A percentile compares a stretch with the other conserved stretches of the same genome.
These are phyloP conservation scores for Calonectria hawksworthii DNA, from an alignment of 2,329 filamentous ascomycete species.

Conservation along the genomic window DNA sequence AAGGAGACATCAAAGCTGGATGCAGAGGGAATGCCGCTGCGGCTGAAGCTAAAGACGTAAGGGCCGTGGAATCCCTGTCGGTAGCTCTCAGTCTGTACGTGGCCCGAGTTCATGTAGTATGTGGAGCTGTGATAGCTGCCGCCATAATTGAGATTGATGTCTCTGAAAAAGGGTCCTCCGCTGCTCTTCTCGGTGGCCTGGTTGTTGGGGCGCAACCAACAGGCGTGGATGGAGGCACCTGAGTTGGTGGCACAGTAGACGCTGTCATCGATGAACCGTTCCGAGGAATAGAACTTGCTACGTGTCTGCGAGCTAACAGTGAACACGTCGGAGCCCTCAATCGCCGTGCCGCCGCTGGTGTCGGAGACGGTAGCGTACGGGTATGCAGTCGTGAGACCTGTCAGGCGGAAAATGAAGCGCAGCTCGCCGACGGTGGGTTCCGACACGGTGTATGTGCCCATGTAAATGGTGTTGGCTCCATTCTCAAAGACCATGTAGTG, in stretches of 20 bases:
- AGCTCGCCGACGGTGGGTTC: slow-evolving; percentile 16
- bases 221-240: slow-evolving; percentile 6
- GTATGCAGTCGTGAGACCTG: neutral
- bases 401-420: slow-evolving; percentile 15
- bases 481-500: slow-evolving; percentile 19
- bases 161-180: slow-evolving; percentile 13
- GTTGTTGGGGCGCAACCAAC: slow-evolving; percentile 14
- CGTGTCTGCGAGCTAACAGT: slow-evolving; percentile 10
- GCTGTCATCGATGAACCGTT: slow-evolving; percentile 12
- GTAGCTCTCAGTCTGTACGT: slow-evolving; percentile 9
- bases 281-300: slow-evolving; percentile 19
- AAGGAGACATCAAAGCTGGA: slow-evolving; percentile 11
- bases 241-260: slow-evolving; percentile 14
- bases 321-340: slow-evolving; percentile 11
- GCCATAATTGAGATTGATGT: slow-evolving; percentile 13
- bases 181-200: slow-evolving; percentile 14
- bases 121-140: slow-evolving; percentile 12
- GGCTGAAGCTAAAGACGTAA: slow-evolving; percentile 14
- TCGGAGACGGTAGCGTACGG: slow-evolving; percentile 11
- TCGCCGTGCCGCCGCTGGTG: slow-evolving; percentile 15
- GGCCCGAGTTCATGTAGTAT: slow-evolving; percentile 18
- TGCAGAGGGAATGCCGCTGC: neutral
- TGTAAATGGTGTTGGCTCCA: slow-evolving; percentile 14
- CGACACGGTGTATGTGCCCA: slow-evolving; percentile 11
- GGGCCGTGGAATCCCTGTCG: slow-evolving; percentile 16